Base-by-base conservation (phyloP, 1,139 yeast genomes). In the Blastobotrys serpentis region DNA sequence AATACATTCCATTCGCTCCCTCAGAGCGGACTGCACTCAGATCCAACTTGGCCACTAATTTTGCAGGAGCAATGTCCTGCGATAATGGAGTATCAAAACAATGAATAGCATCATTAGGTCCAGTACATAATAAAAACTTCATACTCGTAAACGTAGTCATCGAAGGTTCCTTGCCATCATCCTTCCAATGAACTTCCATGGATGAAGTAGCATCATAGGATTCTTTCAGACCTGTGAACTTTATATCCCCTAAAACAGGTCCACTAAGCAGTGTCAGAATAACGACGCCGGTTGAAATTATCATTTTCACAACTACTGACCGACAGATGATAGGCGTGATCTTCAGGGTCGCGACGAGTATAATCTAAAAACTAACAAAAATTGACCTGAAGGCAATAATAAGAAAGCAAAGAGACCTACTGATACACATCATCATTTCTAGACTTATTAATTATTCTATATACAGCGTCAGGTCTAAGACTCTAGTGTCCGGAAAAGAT, bases 271-370 rank as follows among this genome's bases (percentile, higher is more conserved):
- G 25, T 18, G 32, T 7, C 19, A 36, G 25, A 19, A 18, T 36
- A 36, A 18, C n/a, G 19, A 18, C 40, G n/a, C 11, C 11, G 7
- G 23, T 8, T 22, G n/a, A 48, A 36, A 10, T 89, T 89, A 97
- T 80, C 89, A 51, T 87, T 87, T 70, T 78, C 88, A 60, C 89
- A 90, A 73, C 75, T 95, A n/a, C 75, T 89, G 56, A 85, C 90
- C 54, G 98, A 90, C 71, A 90, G 89, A 29, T 29, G 32, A 29
- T 29, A 29, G n/a, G 32, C 32, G 32, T 29, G 32, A 29, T 29
- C 32, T 29, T 29, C 32, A 29, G 32, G 32, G 32, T 29, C 32
- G 32, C n/a, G 32, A n/a, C n/a, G 26, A 23, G 8, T 23, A 23
- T 23, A 23, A 23, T 23, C 26, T 23, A 23, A 23, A 23, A 23